A percentile compares a stretch with the other conserved stretches of the same genome.
Evolutionary conservation across 148 eudicot genomes (phyloP).

Genomic region (Polygonum aviculare): DNA sequence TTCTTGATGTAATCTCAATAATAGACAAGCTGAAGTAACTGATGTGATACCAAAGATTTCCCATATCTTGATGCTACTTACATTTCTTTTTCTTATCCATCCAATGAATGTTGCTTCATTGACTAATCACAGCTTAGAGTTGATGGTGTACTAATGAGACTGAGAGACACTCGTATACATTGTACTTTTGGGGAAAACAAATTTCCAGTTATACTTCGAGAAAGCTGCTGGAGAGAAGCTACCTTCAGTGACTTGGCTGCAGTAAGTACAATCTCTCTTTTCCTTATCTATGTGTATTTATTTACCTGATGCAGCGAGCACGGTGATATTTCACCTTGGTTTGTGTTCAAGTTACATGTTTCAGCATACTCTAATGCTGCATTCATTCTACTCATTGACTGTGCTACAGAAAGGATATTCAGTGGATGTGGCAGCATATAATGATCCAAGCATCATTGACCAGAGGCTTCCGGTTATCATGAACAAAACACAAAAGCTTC

Average conservation of each 20-base stretch:
- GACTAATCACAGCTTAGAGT: slow-evolving; percentile 68
- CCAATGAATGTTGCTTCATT: slow-evolving; percentile 9
- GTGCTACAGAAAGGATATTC: slow-evolving; percentile 85
- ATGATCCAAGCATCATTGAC: slow-evolving; percentile 66
- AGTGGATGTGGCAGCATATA: slow-evolving; percentile 68
- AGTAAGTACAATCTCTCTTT: slow-evolving; percentile 32
- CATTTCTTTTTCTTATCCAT: background rate
- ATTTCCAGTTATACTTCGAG: slow-evolving; percentile 58
- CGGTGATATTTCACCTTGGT: background rate
- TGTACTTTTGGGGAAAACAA: slow-evolving; percentile 41
- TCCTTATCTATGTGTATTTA: background rate
- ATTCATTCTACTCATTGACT: background rate
- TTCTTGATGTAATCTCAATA: no score
- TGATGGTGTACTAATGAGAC: slow-evolving; percentile 90
- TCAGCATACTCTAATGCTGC: background rate
- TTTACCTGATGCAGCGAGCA: background rate
- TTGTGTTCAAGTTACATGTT: background rate
- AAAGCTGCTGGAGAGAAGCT: slow-evolving; percentile 90
- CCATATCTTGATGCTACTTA: background rate
- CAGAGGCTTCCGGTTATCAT: slow-evolving; percentile 68
- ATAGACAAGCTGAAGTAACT: background rate
- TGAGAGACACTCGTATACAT: slow-evolving; percentile 85
- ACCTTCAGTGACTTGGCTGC: slow-evolving; percentile 57
- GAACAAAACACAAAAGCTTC: slow-evolving; percentile 80
- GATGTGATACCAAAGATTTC: background rate